Conservation (phyloP, 768 basidiomycete genomes). For the Candolleomyces eurysporus region DNA sequence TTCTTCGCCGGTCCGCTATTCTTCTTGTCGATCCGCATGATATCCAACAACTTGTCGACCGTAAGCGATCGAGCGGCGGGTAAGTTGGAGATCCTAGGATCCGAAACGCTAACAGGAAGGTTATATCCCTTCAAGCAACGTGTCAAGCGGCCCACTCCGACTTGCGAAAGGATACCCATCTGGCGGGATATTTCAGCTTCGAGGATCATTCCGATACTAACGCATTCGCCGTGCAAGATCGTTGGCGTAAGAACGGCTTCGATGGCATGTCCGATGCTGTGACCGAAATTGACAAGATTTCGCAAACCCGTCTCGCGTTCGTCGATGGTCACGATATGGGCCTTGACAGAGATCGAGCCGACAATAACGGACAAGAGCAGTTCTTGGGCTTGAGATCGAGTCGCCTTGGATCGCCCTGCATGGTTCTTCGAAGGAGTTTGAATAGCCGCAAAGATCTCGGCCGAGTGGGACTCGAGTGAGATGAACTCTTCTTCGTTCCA, state of each 20-base stretch:
- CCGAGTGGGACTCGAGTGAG: slow-evolving; percentile 80
- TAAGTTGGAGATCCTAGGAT: slow-evolving; percentile 72
- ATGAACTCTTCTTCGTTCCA: slow-evolving; percentile 92
- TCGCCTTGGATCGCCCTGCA: slow-evolving; percentile 55
- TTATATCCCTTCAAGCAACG: slow-evolving; percentile 89
- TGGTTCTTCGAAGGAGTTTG: slow-evolving; percentile 61
- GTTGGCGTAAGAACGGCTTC: slow-evolving; percentile 93
- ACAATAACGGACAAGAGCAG: slow-evolving; percentile 89
- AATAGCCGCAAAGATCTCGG: slow-evolving; percentile 85
- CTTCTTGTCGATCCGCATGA: slow-evolving; percentile 98
- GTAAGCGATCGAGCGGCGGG: slow-evolving; percentile 71
- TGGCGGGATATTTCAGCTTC: slow-evolving; percentile 93
- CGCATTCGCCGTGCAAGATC: slow-evolving; percentile 95
- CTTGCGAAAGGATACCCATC: slow-evolving; percentile 86
- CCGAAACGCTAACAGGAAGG: slow-evolving; percentile 78
- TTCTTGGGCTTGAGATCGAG: slow-evolving; percentile 73
- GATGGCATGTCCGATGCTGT: slow-evolving; percentile 97
- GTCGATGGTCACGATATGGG: slow-evolving; percentile 96
- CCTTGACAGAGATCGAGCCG: slow-evolving; percentile 92
- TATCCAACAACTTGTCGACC: slow-evolving; percentile 80
- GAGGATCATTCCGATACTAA: slow-evolving; percentile 93
- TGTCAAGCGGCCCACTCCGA: slow-evolving; percentile 86
- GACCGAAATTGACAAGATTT: slow-evolving; percentile 98
- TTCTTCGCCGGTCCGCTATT: slow-evolving; percentile 92
- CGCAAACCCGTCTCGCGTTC: slow-evolving; percentile 95